These are phyloP conservation scores for Ceriops decandra DNA, from an alignment of 345 rosid genomes.

Conservation along the genomic window DNA sequence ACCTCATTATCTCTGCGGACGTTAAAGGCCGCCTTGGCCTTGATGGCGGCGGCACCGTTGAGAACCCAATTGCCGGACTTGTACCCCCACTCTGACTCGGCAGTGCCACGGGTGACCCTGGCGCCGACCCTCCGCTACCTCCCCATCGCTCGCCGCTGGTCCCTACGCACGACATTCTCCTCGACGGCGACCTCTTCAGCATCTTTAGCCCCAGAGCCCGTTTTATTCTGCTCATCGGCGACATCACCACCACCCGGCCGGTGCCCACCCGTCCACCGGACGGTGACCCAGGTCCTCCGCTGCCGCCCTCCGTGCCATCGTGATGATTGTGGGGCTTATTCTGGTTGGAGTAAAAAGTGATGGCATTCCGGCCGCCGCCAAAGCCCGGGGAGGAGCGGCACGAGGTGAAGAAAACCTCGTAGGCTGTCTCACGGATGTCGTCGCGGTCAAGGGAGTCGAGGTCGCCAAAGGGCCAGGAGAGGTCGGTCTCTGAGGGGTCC, in stretches of 20 bases:
- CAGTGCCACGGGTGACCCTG: slow-evolving; percentile 47
- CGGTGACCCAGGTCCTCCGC: slow-evolving; percentile 25
- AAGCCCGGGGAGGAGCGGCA: slow-evolving; percentile 85
- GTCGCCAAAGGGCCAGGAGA: slow-evolving; percentile 69
- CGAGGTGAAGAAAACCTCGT: slow-evolving; percentile 82
- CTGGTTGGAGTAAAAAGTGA: slow-evolving; percentile 54
- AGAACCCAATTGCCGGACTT: slow-evolving; percentile 36
- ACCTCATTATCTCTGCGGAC: slow-evolving; percentile 91
- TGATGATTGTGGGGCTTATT: slow-evolving; percentile 30
- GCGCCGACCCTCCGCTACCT: slow-evolving; percentile 27
- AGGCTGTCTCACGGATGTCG: slow-evolving; percentile 78
- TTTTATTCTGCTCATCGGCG: slow-evolving; percentile 68
- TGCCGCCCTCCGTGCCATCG: slow-evolving; percentile 33
- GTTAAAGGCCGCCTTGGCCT: slow-evolving; percentile 72
- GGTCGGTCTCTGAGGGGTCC: slow-evolving; percentile 36
- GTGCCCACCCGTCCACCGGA: slow-evolving; percentile 22
- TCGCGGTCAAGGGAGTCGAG: slow-evolving; percentile 51
- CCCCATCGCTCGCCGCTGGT: slow-evolving; percentile 27
- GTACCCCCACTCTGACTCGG: slow-evolving; percentile 3
- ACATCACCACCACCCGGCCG: slow-evolving; percentile 56
- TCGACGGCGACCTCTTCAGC: slow-evolving; percentile 65
- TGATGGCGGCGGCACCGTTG: slow-evolving; percentile 33
- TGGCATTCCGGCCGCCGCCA: slow-evolving; percentile 62
- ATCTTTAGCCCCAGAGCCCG: slow-evolving; percentile 69
- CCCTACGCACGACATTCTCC: slow-evolving; percentile 49